Conservation (phyloP, 2,329 filamentous ascomycete genomes). For the Epichloe sylvatica region DNA sequence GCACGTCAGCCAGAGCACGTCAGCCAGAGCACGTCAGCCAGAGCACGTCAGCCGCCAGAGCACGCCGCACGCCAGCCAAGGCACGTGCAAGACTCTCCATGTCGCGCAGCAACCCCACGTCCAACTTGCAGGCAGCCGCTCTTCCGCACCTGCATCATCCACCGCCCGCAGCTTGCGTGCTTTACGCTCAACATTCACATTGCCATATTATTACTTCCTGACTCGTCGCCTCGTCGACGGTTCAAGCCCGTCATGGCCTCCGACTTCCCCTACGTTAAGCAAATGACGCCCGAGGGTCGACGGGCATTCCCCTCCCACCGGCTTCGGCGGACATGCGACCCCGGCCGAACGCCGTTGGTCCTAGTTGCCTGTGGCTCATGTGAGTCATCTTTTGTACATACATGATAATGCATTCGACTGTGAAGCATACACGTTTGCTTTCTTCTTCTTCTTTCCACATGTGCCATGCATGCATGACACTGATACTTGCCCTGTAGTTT, state of each 20-base stretch:
- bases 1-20: no score
- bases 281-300: conserved; percentile 17
- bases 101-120: no score
- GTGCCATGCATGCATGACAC: no score
- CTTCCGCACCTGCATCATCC: no score
- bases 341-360: conserved; percentile 3
- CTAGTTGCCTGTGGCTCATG: conserved; percentile 47
- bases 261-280: conserved; percentile 22
- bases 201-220: no score
- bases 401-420: not conserved
- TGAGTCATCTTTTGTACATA: conserved; percentile 8
- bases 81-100: no score
- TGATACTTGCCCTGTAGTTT: conserved; percentile 27
- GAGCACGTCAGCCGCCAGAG: no score
- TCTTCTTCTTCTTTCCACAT: no score
- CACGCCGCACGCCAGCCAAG: no score
- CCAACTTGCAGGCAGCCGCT: not conserved
- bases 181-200: not conserved
- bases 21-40: no score
- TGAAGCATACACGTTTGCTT: not conserved
- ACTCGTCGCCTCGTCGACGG: not conserved
- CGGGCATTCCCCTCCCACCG: conserved; percentile 51
- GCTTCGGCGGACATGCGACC: conserved; percentile 39
- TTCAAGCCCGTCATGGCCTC: conserved; percentile 12
- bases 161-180: not conserved